Evolutionary conservation across 1,284 basidiomycete species (phyloP).

Genomic region (Trichosporon coremiiforme): DNA sequence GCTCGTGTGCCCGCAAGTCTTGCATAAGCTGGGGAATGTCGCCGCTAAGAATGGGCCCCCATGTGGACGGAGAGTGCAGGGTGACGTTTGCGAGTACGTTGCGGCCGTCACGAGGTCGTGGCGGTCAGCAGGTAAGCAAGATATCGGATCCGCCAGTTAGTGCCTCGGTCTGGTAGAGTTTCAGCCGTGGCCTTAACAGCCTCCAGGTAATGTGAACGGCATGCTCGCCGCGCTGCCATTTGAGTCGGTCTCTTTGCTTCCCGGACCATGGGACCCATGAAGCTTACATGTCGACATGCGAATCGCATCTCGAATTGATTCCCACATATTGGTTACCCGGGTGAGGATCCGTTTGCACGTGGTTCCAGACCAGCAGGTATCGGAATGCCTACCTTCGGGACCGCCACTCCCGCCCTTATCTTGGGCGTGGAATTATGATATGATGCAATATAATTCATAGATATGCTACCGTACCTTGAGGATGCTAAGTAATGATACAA

Average conservation of each 20-base stretch:
- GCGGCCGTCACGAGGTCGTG: not conserved
- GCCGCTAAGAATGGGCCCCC: not conserved
- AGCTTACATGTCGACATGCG: not conserved
- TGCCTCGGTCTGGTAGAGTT: not conserved
- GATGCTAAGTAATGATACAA: constrained; percentile 16
- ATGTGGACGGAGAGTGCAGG: not conserved
- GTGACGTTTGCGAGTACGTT: not conserved
- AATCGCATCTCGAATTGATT: not conserved
- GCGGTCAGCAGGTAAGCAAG: not conserved
- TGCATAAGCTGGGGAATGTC: not conserved
- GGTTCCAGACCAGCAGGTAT: not conserved
- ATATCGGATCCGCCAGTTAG: not conserved
- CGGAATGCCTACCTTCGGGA: not conserved
- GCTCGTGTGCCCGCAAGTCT: not conserved
- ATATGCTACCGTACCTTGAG: constrained; percentile 1
- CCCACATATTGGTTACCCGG: not conserved
- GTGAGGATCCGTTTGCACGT: not conserved
- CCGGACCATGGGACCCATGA: not conserved
- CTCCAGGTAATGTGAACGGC: not conserved
- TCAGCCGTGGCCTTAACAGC: not conserved
- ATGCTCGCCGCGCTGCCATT: too few relatives aligned
- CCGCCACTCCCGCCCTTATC: not conserved
- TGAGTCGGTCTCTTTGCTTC: not conserved
- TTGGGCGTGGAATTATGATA: not conserved
- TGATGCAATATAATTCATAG: constrained; percentile 1